Evolutionary conservation across 148 eudicot genomes (phyloP).

Genomic region (Chenopodium berlandieri): DNA sequence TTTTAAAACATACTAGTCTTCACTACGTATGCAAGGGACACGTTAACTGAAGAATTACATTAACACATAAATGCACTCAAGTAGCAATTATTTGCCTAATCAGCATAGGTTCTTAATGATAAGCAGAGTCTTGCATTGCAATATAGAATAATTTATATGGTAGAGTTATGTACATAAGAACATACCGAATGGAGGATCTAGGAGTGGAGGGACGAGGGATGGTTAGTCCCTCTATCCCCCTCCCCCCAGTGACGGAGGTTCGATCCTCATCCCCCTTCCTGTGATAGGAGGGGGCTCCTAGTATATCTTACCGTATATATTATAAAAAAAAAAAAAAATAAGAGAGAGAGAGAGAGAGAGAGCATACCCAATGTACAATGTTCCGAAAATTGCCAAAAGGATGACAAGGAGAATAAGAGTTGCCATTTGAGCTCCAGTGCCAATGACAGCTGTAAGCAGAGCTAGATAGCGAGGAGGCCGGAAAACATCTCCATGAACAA

Average conservation of each 20-base stretch:
- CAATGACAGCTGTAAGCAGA: constrained; percentile 67
- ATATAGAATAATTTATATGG: not conserved
- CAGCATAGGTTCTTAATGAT: not conserved
- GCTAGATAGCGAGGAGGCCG: constrained; percentile 69
- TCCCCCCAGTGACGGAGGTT: no score
- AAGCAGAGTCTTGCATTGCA: not conserved
- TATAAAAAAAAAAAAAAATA: no score
- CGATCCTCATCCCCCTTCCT: no score
- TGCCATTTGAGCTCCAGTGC: constrained; percentile 86
- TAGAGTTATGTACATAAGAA: not conserved
- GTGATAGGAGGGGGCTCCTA: no score
- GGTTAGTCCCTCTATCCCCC: no score
- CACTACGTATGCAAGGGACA: not conserved
- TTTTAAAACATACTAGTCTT: not conserved
- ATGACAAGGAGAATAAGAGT: constrained; percentile 79
- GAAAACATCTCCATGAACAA: constrained; percentile 84
- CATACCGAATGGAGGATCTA: no score
- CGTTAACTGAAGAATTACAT: not conserved
- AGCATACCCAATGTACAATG: constrained; percentile 68
- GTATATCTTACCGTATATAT: no score
- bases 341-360: no score
- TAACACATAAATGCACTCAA: not conserved
- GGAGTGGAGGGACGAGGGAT: no score
- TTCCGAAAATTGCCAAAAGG: constrained; percentile 75
- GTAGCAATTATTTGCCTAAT: constrained; percentile 3